A percentile compares a stretch with the other conserved stretches of the same genome.
Conservation (phyloP, 2,329 filamentous ascomycete genomes). For the Fusarium oxysporum region DNA sequence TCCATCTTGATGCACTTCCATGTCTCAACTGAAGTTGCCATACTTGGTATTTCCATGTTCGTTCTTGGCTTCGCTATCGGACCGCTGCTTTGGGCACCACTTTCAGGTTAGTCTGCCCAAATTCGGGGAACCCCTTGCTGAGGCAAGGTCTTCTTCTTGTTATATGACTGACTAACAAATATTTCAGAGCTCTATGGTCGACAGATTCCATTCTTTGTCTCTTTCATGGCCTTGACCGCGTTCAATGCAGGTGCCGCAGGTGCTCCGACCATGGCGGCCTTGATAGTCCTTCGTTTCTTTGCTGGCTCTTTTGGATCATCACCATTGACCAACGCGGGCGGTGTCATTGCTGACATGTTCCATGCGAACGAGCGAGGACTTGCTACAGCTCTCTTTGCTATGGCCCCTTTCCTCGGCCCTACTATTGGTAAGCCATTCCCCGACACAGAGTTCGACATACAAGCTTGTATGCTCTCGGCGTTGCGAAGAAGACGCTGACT, state of each 20-base stretch:
- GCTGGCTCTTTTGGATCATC: constrained; percentile 72
- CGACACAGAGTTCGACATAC: neutral
- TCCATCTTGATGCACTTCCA: constrained; percentile 67
- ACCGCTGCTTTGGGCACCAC: constrained; percentile 73
- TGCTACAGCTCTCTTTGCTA: constrained; percentile 69
- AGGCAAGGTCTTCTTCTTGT: neutral
- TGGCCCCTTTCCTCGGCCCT: constrained; percentile 73
- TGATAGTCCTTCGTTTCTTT: constrained; percentile 78
- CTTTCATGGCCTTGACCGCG: constrained; percentile 67
- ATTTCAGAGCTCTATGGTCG: constrained; percentile 73
- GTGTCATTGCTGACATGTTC: constrained; percentile 72
- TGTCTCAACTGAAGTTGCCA: constrained; percentile 63
- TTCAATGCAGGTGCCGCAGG: constrained; percentile 72
- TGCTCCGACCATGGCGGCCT: constrained; percentile 65
- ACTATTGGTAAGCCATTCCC: constrained; percentile 55
- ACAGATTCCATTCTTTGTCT: constrained; percentile 69
- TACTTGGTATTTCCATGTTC: constrained; percentile 73
- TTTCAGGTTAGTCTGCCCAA: constrained; percentile 64
- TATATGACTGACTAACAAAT: neutral
- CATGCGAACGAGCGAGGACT: constrained; percentile 55
- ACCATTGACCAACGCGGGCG: constrained; percentile 71
- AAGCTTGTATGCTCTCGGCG: neutral
- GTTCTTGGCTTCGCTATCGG: constrained; percentile 72
- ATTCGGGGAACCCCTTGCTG: neutral
- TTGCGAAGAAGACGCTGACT: neutral